Base-by-base conservation (phyloP, 2,329 filamentous ascomycete species). In the Alternaria brassicae region DNA sequence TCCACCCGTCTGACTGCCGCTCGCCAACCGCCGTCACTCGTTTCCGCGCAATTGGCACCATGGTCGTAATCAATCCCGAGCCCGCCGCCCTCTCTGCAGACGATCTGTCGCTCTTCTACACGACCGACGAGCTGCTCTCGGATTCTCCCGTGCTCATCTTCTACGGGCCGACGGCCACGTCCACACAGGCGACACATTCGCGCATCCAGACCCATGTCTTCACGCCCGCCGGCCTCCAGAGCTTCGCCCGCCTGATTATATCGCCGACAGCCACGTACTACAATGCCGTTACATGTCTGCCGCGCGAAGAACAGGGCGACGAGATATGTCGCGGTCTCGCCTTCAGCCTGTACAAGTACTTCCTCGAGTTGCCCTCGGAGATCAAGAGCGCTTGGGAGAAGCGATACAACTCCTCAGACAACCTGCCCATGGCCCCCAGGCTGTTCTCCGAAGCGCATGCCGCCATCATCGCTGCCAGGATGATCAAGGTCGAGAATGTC, bases 131-230 rank as follows among this genome's bases (percentile, higher is more conserved):
- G 61, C 83, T 93, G 66, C 89, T 96, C 56, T 89, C 89, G 78
- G 86, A 93, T 80, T 84, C 93, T 63, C 88, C 93, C 51, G 84
- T 98, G 69, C 85, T 98, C 68, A 85, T 97, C 78, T 97, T 98
- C 84, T 92, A 97, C 78, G 94, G 94, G 13, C 88, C 93, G 15
- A 94, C 94, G 45, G 93, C 93, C 28, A 96, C 92, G 41, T 89
- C 91, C 72, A 96, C 96, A 80, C 91, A 90, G 67, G 88, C 89
- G 72, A 96, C 92, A 80, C 94, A 91, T 80, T 97, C 94, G 63
- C 91, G 95, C 78, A 93, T 98, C 68, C 94, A 98, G 81, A 87
- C 95, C 65, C 95, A 98, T 79, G 87, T 99, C 79, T 92, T 96
- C 81, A 91, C 91, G 61, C 88, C 92, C 2, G 93, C 92, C 65